Percentiles rank a stretch among this genome's conserved stretches.
Conservation (phyloP, 441 rosid species). For the Erodium texanum region DNA sequence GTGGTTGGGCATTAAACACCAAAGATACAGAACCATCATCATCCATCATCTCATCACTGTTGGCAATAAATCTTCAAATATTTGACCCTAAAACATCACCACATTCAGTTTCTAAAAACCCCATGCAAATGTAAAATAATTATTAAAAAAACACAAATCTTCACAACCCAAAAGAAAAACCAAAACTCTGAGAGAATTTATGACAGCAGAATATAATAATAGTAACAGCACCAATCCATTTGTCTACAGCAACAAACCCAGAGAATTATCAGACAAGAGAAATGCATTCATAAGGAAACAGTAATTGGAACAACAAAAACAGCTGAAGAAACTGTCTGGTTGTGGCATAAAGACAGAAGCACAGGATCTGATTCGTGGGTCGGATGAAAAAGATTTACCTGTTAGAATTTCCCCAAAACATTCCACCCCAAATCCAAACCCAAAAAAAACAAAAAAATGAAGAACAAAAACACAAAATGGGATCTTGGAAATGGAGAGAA, state of each 20-base stretch:
- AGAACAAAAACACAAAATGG: background rate
- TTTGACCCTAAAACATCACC: conserved; percentile 4
- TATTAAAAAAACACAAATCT: too few relatives aligned
- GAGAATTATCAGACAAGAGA: conserved; percentile 5
- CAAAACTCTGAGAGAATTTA: background rate
- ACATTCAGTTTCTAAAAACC: conserved; percentile 7
- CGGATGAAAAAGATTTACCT: conserved; percentile 1
- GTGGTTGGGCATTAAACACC: background rate
- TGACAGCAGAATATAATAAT: too few relatives aligned
- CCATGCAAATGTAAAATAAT: conserved; percentile 9
- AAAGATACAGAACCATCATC: conserved; percentile 1
- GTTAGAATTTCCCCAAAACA: background rate
- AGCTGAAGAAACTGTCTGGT: conserved; percentile 2
- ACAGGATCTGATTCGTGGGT: conserved; percentile 2
- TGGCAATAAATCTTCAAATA: conserved; percentile 7
- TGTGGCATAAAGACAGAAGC: background rate
- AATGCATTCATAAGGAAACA: background rate
- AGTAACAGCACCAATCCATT: too few relatives aligned
- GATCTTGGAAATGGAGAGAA: conserved; percentile 3
- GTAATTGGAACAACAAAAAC: background rate
- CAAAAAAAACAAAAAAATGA: too few relatives aligned
- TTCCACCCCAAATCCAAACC: background rate
- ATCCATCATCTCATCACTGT: conserved; percentile 7
- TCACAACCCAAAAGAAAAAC: background rate
- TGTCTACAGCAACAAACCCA: background rate